Conservation (phyloP, 306 rosid genomes). For the Glycine latifolia region DNA sequence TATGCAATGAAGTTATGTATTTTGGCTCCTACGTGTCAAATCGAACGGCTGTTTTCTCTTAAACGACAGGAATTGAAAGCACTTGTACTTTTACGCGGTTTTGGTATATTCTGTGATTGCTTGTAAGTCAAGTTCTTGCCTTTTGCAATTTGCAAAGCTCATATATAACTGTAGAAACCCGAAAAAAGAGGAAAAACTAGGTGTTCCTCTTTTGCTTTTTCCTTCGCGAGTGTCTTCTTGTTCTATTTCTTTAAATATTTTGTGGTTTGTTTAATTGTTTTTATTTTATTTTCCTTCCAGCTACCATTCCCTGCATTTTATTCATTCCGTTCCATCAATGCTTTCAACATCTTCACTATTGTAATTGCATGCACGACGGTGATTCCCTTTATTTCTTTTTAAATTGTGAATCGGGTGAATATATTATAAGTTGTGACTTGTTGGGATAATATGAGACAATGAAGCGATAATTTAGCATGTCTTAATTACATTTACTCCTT, state of each 20-base stretch:
- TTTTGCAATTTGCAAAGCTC: too few relatives aligned
- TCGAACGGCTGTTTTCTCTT: not conserved
- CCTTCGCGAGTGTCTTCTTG: not conserved
- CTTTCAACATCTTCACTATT: not conserved
- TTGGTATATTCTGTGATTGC: conserved; percentile 61
- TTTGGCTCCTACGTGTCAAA: conserved; percentile 18
- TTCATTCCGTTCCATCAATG: not conserved
- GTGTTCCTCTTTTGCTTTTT: not conserved
- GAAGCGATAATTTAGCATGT: conserved; percentile 21
- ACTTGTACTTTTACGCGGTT: conserved; percentile 67
- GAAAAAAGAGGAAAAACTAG: too few relatives aligned
- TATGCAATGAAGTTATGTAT: not conserved
- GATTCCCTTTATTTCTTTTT: conserved; percentile 5
- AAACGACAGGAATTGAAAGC: conserved; percentile 44
- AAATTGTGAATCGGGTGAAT: conserved; percentile 24
- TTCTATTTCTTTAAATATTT: not conserved
- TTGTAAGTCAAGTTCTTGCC: conserved; percentile 56
- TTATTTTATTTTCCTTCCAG: not conserved
- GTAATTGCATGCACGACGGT: not conserved
- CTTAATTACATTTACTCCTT: not conserved
- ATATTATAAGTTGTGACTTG: conserved; percentile 7
- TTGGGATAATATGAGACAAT: conserved; percentile 29
- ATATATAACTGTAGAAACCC: too few relatives aligned
- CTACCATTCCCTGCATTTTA: not conserved
- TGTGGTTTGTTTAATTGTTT: too few relatives aligned